Evolutionary conservation across 2,329 filamentous ascomycete species (phyloP).

Genomic region (Raffaelea albimanens): DNA sequence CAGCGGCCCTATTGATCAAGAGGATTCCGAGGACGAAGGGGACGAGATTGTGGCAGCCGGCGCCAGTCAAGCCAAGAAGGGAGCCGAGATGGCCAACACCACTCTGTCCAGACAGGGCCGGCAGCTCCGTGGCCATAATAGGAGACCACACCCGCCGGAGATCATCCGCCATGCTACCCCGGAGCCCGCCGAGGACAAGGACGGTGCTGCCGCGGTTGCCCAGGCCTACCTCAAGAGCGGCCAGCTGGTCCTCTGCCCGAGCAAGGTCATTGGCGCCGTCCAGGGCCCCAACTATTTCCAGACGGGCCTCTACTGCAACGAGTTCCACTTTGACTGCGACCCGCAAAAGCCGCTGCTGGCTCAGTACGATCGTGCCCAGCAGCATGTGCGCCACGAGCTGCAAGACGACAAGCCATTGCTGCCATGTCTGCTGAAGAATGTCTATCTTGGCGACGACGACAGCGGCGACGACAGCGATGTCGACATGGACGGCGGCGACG

Average conservation of each 20-base stretch:
- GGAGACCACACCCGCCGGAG: constrained; percentile 11
- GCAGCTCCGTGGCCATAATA: neutral
- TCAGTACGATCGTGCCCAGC: constrained; percentile 33
- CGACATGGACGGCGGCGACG: neutral
- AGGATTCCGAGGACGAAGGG: constrained; percentile 3
- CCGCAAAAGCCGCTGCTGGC: constrained; percentile 33
- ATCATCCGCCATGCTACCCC: constrained; percentile 43
- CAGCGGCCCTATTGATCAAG: too few relatives aligned
- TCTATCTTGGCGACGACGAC: neutral
- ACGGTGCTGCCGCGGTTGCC: constrained; percentile 17
- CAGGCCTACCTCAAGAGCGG: constrained; percentile 26
- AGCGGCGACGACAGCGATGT: neutral
- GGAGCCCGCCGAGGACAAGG: constrained; percentile 21
- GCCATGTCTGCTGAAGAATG: neutral
- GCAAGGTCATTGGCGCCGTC: constrained; percentile 43
- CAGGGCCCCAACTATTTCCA: constrained; percentile 43
- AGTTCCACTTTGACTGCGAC: constrained; percentile 38
- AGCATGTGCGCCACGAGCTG: constrained; percentile 13
- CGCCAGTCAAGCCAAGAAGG: too few relatives aligned
- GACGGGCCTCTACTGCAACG: constrained; percentile 34
- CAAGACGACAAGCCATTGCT: neutral
- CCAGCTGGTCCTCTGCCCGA: constrained; percentile 31
- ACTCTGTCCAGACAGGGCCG: too few relatives aligned
- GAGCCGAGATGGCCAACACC: too few relatives aligned
- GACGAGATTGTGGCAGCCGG: constrained; percentile 3